Base-by-base conservation (phyloP, 2,329 filamentous ascomycete species). In the Aspergillus carbonarius region DNA sequence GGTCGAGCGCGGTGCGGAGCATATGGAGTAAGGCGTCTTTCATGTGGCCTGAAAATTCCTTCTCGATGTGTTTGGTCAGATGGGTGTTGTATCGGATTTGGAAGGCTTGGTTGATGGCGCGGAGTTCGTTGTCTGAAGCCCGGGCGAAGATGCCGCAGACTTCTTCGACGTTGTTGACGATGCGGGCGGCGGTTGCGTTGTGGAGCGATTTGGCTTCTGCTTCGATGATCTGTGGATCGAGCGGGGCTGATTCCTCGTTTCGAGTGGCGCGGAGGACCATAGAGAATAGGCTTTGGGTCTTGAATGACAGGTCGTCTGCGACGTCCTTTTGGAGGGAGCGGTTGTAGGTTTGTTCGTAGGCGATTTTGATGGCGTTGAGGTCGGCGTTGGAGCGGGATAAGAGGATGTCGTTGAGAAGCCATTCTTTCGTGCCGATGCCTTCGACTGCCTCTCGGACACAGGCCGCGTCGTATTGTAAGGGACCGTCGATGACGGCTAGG, bases 1-100 rank as follows among this genome's bases (percentile, higher is more conserved):
- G 91, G 75, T 97, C 92, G 5, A 85, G 79, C 2, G 90, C 93
- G 12, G 88, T 82, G 10, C 84, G 83, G n/a, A 97, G 79, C 74
- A 96, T 92, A 72, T 87, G 87, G 25, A 95, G 77, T 0, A 98
- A 83, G 0, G 92, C 92, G 15, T 91, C 85, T 72, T 93, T 82
- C 92, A 98, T 97, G 72, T 98, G 93, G 0, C 93, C 93, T 0
- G 88, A 90, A 76, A 97, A 97, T 69, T 95, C 87, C 78, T 85
- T 89, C 62, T 86, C 85, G 66, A 98, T 86, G 51, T 92, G 87
- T 34, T 85, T 83, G 63, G 91, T 87, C 1, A 98, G 81, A 12
- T 85, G 79, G 39, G 83, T 83, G 18, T 87, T 84, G 72, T 92
- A 96, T 61, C 87, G 88, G 54, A 86, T 81, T 67, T 87, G 82